Base-by-base conservation (phyloP, 1,139 yeast genomes). In the Geotrichum siamense region DNA sequence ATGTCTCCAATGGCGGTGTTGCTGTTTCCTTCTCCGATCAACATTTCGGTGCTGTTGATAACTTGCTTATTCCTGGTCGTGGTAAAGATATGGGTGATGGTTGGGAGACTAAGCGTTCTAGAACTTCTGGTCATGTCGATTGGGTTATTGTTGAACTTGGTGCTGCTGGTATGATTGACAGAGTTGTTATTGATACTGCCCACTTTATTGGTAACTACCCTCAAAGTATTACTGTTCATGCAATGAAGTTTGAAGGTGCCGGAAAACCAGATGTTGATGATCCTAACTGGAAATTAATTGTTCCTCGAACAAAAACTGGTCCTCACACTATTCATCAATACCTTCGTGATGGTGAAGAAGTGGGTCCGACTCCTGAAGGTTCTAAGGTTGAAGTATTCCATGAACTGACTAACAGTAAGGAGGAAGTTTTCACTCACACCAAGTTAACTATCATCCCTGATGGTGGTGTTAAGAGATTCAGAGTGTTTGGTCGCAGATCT, bases 71-170 rank as follows among this genome's bases (percentile, higher is more conserved):
- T 48, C 96, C 96, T 3, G 97, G 97, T 9, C 76, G 96, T 51
- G 98, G 98, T 39, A 76, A 73, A 55, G 96, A 89, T 63, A 89
- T 91, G 97, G 79, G 94, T 39, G 96, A 91, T 59, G 98, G 98
- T 13, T 89, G 97, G 97, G 97, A 89, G 63, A 89, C 97, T n/a
- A 77, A 77, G 54, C 76, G 97, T 60, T 85, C 96, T 1, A 75
- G 97, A 62, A 72, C 68, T 16, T 75, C 79, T 3, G 89, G 85
- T 33, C 97, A 89, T 62, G 78, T 75, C 31, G 97, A 89, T 68
- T 89, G 96, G 96, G 95, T 78, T 2, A 73, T 84, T 42, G 74
- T 89, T 47, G 76, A 80, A 56, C 73, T 89, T 46, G 96, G 96
- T 17, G 76, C 81, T 23, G 65, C 69, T 21, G 70, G 71, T 8